Evolutionary conservation across 1,139 yeast species (phyloP), one percentile per base, ranked within the genome.

Genomic region (Kodamaea sp.): DNA sequence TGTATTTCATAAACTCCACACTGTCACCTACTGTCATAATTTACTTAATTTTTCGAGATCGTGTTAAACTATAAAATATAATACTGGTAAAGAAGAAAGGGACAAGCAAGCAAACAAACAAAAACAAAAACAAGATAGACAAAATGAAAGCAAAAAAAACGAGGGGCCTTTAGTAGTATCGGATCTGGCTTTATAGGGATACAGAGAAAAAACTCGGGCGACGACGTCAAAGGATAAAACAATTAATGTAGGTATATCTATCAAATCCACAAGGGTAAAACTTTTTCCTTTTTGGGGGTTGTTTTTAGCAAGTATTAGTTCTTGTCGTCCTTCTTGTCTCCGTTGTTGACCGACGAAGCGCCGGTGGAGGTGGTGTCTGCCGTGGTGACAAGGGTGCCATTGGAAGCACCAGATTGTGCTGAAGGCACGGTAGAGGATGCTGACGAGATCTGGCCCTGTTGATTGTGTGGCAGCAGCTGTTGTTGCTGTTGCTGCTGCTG

Each of bases 81-180:
- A 35, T 35, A 35, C 39, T 35, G 25, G 29, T 28, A 32, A 30
- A 35, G 39, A 35, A 35, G 39, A 35, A 35, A 35, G 28, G 39
- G 21, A 27, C 13, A 15, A 27, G 26, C 23, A 26, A 26, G 32
- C 29, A 32, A 20, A 20, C 4, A 28, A 25, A 25, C 32, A 22
- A 22, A 34, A 22, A 29, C 9, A 28, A 12, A 11, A 27, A 19
- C 22, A n/a, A n/a, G n/a, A n/a, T n/a, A n/a, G n/a, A n/a, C n/a
- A n/a, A n/a, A n/a, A 18, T 13, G 22, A 9, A 28, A 26, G 19
- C 22, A 14, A 20, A 16, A 22, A 21, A 10, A 16, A 15, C 15
- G 13, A 20, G 15, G 13, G 14, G 30, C 24, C n/a, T n/a, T n/a
- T n/a, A 23, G 4, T 21, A 23, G 25, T 13, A 7, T 23, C 15